These are phyloP conservation scores for Phytopythium delawarense DNA, from an alignment of 352 stramenopile species.

Conservation along the genomic window DNA sequence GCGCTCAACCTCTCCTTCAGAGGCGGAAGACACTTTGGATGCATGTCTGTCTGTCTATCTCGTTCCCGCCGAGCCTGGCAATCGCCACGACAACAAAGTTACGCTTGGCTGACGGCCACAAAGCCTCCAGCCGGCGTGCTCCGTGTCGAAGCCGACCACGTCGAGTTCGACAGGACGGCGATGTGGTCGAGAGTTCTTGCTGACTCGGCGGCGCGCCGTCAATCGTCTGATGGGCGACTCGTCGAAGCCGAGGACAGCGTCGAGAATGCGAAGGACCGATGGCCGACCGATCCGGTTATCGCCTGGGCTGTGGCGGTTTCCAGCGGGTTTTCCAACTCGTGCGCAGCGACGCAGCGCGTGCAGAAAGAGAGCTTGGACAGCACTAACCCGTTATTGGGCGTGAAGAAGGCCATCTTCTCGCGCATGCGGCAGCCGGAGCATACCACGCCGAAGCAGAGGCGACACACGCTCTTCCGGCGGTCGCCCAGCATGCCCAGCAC, in stretches of 20 bases:
- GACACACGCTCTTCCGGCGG: constrained; percentile 22
- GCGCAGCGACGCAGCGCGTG: constrained; percentile 18
- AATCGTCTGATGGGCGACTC: background rate
- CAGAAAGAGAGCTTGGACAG: constrained; percentile 35
- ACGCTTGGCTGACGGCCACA: background rate
- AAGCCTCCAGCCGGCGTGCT: background rate
- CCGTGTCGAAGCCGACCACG: background rate
- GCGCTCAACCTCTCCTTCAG: background rate
- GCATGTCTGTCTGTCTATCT: background rate
- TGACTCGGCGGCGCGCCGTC: constrained; percentile 1
- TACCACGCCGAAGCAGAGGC: constrained; percentile 24
- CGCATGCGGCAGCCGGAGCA: constrained; percentile 26
- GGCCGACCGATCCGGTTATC: background rate
- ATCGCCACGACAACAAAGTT: background rate
- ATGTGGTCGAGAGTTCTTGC: background rate
- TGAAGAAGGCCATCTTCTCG: constrained; percentile 30
- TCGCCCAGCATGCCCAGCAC: constrained; percentile 1
- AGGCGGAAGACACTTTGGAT: background rate
- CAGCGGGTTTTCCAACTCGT: background rate
- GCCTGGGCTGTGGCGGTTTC: background rate
- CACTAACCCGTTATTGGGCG: constrained; percentile 20
- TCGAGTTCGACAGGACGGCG: constrained; percentile 1
- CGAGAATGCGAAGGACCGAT: constrained; percentile 1
- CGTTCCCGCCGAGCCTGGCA: background rate
- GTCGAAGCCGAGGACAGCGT: background rate